phyloP scores from a whole-genome alignment of 768 basidiomycete genomes.

The Trametes gibbosa region DNA sequence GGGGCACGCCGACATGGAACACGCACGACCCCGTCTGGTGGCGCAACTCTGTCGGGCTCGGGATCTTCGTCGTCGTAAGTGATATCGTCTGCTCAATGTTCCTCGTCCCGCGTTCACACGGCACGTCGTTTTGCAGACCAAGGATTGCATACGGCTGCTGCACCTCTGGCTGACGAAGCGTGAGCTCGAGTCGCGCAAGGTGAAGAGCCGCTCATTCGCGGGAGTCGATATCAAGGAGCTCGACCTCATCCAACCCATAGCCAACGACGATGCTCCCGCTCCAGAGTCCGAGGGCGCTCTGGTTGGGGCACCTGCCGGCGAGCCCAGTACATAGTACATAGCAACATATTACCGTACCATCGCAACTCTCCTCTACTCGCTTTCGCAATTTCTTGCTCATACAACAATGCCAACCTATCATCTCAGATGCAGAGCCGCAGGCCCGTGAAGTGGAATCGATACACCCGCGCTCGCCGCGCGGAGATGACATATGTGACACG shows the following conservation, averaged over 20 bases:
- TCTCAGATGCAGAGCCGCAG: background rate
- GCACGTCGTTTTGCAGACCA: conserved; percentile 41
- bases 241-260: conserved; percentile 47
- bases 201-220: conserved; percentile 70
- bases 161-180: conserved; percentile 70
- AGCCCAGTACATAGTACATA: background rate
- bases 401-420: background rate
- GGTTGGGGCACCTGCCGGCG: background rate
- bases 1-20: conserved; percentile 60
- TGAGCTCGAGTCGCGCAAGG: conserved; percentile 64
- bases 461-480: conserved; percentile 10
- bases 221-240: conserved; percentile 66
- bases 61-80: conserved; percentile 63
- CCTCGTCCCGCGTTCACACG: background rate
- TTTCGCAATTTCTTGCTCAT: background rate
- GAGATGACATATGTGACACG: conserved; percentile 17
- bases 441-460: background rate
- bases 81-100: background rate
- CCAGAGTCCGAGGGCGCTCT: background rate
- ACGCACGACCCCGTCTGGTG: conserved; percentile 78
- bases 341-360: too few species aligned
- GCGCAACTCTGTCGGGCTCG: conserved; percentile 69
- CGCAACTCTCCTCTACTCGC: background rate
- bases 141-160: conserved; percentile 64
- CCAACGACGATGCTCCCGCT: background rate